A percentile compares a stretch with the other conserved stretches of the same genome.
Evolutionary conservation across 1,284 basidiomycete genomes (phyloP).

Genomic region (Boletus smithii): DNA sequence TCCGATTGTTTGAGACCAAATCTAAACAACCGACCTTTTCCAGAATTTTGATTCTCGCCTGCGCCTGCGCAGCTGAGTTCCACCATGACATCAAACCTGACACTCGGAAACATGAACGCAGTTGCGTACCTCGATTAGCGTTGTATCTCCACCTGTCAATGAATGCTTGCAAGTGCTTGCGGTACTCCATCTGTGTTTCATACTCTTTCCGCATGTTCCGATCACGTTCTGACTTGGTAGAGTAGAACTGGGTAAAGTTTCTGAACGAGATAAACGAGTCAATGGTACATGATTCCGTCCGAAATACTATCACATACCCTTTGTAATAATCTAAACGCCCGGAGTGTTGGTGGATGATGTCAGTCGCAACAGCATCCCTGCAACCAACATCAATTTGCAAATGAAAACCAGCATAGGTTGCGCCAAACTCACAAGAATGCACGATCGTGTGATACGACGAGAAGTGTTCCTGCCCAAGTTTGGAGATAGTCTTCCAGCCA

Average conservation of each 20-base stretch:
- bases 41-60: constrained; percentile 96
- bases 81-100: constrained; percentile 1
- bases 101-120: not conserved
- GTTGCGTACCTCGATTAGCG: constrained; percentile 68
- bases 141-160: constrained; percentile 97
- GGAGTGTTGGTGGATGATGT: too few relatives aligned
- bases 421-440: too few relatives aligned
- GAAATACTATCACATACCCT: constrained; percentile 47
- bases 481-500: too few relatives aligned
- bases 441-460: constrained; percentile 62
- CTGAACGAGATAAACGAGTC: constrained; percentile 46
- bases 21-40: constrained; percentile 64
- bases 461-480: constrained; percentile 94
- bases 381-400: too few relatives aligned
- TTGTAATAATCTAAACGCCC: constrained; percentile 93
- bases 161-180: constrained; percentile 94
- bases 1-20: too few relatives aligned
- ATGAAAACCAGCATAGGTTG: too few relatives aligned
- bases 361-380: too few relatives aligned
- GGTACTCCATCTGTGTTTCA: constrained; percentile 92
- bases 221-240: constrained; percentile 94
- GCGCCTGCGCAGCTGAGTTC: constrained; percentile 77
- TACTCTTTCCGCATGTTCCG: constrained; percentile 92
- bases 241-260: constrained; percentile 99
- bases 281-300: not conserved